Evolutionary conservation across 176 grass and related monocot genomes (phyloP), one percentile per base, ranked within the genome.

Genomic region (Zoysia japonica): DNA sequence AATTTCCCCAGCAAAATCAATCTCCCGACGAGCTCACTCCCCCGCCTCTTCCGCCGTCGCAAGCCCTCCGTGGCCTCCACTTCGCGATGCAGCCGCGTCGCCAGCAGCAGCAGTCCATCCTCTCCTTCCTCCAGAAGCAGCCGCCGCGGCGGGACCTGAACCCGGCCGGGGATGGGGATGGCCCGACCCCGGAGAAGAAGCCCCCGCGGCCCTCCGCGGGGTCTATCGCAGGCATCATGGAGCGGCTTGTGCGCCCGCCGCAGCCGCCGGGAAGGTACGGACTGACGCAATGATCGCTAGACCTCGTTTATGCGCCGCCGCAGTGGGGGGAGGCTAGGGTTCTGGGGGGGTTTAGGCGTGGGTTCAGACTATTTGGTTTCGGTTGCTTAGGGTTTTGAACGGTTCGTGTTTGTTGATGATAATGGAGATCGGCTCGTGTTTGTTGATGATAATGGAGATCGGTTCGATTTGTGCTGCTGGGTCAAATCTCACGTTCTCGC

Each of bases 81-180:
- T 42, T 16, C 71, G n/a, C 66, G 65, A 90, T 91, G 81, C 72
- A 84, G 56, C 86, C 75, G 50, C 62, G 56, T 55, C 76, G 84
- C 41, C 79, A 53, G 85, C 85, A 82, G 67, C 93, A 97, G 78
- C 87, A 88, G 71, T 98, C 95, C 39, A 90, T 98, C 60, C 91
- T 90, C 83, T 87, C 95, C 16, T 97, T 97, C 85, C 75, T 90
- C 68, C 71, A 84, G 48, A 96, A 76, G 70, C 77, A 84, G 66
- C 71, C 82, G 69, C 64, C 84, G 67, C 35, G 20, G 52, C 61
- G 65, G 49, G 54, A 11, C 43, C 67, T 47, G 66, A 48, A 11
- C 60, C 67, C 51, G 54, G 56, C 68, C 61, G 75, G 42, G n/a
- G 94, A 87, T 64, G 75, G 42, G n/a, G 94, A 87, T 64, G 87